phyloP scores from a whole-genome alignment of 176 grass and related monocot species.

The Zoysia japonica region DNA sequence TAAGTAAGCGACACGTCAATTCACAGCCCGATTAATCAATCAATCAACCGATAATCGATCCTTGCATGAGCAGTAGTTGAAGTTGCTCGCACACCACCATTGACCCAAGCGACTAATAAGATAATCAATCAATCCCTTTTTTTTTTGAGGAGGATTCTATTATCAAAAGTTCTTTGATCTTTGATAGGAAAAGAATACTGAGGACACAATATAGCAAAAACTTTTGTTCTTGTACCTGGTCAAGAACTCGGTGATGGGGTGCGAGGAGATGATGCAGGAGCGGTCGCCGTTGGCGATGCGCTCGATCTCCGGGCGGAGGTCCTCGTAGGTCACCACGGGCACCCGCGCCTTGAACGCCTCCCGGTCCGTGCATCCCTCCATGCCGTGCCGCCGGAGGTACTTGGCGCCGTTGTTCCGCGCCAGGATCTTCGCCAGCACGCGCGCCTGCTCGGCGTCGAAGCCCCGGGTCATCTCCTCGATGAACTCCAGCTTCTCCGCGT shows the following conservation, averaged over 20 bases:
- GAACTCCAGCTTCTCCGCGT: conserved; percentile 81
- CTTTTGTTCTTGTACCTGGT: conserved; percentile 51
- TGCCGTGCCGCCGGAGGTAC: conserved; percentile 73
- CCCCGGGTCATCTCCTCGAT: conserved; percentile 75
- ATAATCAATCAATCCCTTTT: too few species aligned
- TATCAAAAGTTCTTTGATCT: too few species aligned
- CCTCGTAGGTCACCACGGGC: conserved; percentile 82
- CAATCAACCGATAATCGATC: background rate
- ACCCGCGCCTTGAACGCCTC: conserved; percentile 66
- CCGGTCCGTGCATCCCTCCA: conserved; percentile 64
- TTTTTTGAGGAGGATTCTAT: too few species aligned
- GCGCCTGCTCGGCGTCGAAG: conserved; percentile 59
- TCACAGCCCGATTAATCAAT: conserved; percentile 1
- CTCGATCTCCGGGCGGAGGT: conserved; percentile 80
- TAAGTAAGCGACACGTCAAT: conserved; percentile 27
- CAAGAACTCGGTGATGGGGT: conserved; percentile 92
- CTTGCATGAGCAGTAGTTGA: background rate
- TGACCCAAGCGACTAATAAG: too few species aligned
- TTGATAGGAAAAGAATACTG: too few species aligned
- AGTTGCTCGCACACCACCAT: too few species aligned
- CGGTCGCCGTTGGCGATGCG: conserved; percentile 95
- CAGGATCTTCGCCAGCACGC: conserved; percentile 75
- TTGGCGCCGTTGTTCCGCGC: conserved; percentile 70
- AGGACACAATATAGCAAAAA: too few species aligned
- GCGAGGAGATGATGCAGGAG: conserved; percentile 75